Evolutionary conservation across 495 filamentous ascomycete genomes (phyloP).

Genomic region (Penicillium longicatenatum): DNA sequence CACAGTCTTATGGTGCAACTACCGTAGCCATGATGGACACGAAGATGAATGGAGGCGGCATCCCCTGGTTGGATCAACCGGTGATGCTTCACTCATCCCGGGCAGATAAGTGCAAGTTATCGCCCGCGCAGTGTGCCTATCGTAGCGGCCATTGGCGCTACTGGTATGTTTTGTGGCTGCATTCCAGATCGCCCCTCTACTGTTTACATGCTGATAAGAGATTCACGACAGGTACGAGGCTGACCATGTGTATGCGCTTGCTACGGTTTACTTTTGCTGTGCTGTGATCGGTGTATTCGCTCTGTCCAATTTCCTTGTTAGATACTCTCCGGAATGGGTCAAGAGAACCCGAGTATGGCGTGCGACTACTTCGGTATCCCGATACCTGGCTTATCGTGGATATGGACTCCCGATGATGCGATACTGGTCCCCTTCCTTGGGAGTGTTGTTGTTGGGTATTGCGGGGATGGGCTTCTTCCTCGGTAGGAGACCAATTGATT

Average conservation of each 20-base stretch:
- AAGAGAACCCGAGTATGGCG: conserved; percentile 29
- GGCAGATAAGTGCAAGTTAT: conserved; percentile 45
- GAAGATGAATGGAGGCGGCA: conserved; percentile 12
- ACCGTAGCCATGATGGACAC: conserved; percentile 22
- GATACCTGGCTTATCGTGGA: conserved; percentile 29
- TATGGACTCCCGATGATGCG: conserved; percentile 18
- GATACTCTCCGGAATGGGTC: conserved; percentile 22
- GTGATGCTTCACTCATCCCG: conserved; percentile 52
- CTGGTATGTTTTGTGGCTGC: conserved; percentile 34
- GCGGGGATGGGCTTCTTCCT: conserved; percentile 28
- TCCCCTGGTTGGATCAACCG: conserved; percentile 49
- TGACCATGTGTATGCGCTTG: conserved; percentile 54
- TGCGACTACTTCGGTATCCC: conserved; percentile 22
- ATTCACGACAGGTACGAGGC: conserved; percentile 48
- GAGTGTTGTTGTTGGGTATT: conserved; percentile 24
- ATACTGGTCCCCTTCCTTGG: conserved; percentile 30
- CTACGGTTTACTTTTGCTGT: conserved; percentile 52
- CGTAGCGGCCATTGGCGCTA: conserved; percentile 47
- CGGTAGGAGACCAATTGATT: conserved; percentile 24
- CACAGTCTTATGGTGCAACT: not conserved
- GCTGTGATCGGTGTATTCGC: conserved; percentile 49
- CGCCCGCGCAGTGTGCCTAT: conserved; percentile 49
- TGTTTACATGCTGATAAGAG: conserved; percentile 6
- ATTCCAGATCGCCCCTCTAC: not conserved
- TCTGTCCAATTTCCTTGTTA: conserved; percentile 31